A percentile compares a stretch with the other conserved stretches of the same genome.
Conservation (phyloP, 257 asterid genomes). For the Leptodermis oblonga region DNA sequence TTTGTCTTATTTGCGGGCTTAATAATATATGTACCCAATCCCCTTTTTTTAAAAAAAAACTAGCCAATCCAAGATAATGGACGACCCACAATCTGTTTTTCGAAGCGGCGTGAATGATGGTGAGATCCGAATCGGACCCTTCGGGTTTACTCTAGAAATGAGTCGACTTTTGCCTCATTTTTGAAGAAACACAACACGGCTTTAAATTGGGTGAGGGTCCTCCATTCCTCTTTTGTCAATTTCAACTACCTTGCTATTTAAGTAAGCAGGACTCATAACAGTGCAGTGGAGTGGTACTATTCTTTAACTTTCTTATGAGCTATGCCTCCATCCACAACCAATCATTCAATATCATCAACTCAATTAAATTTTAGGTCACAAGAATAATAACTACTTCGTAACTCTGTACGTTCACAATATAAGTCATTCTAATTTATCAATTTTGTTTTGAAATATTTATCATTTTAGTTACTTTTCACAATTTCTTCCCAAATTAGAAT, state of each 20-base stretch:
- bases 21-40: too few species aligned
- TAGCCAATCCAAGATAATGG: background rate
- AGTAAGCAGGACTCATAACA: background rate
- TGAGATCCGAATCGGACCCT: background rate
- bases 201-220: background rate
- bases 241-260: background rate
- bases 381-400: background rate
- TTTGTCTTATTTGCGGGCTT: too few species aligned
- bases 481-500: background rate
- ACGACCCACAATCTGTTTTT: conserved; percentile 10
- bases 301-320: background rate
- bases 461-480: background rate
- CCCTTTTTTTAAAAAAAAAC: too few species aligned
- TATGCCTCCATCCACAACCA: background rate
- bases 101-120: conserved; percentile 24
- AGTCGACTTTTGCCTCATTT: background rate
- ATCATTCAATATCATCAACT: background rate
- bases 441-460: too few species aligned
- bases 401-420: too few species aligned
- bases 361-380: background rate
- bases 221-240: background rate
- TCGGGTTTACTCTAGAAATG: background rate
- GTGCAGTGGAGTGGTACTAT: too few species aligned
- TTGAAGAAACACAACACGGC: background rate
- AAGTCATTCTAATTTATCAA: background rate